phyloP scores from a whole-genome alignment of 306 rosid genomes.

The Prunus mira region DNA sequence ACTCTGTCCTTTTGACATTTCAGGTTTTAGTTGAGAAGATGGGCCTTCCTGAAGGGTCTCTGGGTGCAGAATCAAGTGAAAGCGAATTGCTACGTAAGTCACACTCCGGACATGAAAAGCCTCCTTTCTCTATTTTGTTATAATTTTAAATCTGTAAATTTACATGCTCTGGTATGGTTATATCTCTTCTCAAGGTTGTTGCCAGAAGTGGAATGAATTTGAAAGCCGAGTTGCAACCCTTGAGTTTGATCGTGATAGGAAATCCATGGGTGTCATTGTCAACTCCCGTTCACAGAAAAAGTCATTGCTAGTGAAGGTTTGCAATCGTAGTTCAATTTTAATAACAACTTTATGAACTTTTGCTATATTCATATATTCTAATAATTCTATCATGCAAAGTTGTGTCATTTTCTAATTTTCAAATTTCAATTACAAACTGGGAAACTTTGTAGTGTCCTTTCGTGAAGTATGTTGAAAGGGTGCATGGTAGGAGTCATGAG shows the following conservation, averaged over 20 bases:
- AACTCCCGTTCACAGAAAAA: conserved; percentile 47
- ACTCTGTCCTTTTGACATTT: not conserved
- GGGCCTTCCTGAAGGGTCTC: conserved; percentile 67
- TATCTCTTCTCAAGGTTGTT: conserved; percentile 45
- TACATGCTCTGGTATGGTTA: conserved; percentile 11
- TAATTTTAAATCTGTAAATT: not conserved
- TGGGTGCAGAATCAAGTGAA: conserved; percentile 21
- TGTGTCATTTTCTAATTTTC: not conserved
- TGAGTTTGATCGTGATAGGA: conserved; percentile 84
- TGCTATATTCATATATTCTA: not conserved
- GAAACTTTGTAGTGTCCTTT: not conserved
- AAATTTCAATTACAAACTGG: not conserved
- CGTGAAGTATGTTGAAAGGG: not conserved
- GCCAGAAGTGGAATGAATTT: conserved; percentile 56
- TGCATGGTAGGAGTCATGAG: not conserved
- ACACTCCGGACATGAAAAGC: not conserved
- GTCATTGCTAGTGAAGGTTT: conserved; percentile 74
- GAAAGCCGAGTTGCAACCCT: conserved; percentile 72
- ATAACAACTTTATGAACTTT: not conserved
- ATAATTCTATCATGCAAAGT: not conserved
- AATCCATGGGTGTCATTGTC: conserved; percentile 82
- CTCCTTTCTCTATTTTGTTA: not conserved
- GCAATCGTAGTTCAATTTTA: not conserved
- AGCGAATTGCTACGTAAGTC: conserved; percentile 52
- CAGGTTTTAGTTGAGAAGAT: conserved; percentile 93